A percentile compares a stretch with the other conserved stretches of the same genome.
Evolutionary conservation across 1,139 yeast genomes (phyloP).

Genomic region (Yamadazyma blattariae): DNA sequence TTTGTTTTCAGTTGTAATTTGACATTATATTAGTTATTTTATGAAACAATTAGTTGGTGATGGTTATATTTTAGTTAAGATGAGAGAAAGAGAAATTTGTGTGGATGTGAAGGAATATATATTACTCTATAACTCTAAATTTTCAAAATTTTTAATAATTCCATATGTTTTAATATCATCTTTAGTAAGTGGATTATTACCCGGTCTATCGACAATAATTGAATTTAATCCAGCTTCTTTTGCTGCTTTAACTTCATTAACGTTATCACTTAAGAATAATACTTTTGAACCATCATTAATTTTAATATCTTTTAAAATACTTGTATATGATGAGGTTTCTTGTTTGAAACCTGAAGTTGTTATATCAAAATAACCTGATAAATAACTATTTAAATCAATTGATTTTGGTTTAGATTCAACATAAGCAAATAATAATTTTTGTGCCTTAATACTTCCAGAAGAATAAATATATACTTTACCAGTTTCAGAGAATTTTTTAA

Average conservation of each 20-base stretch:
- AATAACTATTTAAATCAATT: conserved; percentile 49
- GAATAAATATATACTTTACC: conserved; percentile 69
- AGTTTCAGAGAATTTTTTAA: conserved; percentile 33
- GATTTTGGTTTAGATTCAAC: conserved; percentile 34
- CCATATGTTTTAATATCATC: conserved; percentile 22
- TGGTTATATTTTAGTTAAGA: too few relatives aligned
- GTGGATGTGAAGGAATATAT: too few relatives aligned
- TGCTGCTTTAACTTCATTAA: conserved; percentile 71
- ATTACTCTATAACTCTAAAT: not conserved
- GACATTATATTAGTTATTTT: too few relatives aligned
- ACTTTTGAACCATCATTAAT: conserved; percentile 28
- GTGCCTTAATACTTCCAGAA: conserved; percentile 90
- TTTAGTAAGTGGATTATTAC: conserved; percentile 56
- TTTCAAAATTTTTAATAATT: conserved; percentile 14
- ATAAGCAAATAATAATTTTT: conserved; percentile 68
- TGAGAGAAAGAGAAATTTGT: too few relatives aligned
- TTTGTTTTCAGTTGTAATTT: too few relatives aligned
- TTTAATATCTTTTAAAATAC: conserved; percentile 52
- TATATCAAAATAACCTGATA: conserved; percentile 80
- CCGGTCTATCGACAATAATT: conserved; percentile 66
- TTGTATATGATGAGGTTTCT: conserved; percentile 53
- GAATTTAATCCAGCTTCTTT: conserved; percentile 59
- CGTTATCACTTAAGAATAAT: conserved; percentile 75
- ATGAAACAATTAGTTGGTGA: too few relatives aligned
- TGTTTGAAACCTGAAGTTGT: conserved; percentile 77